phyloP scores from a whole-genome alignment of 352 stramenopile species.

The Phytophthora citrophthora region DNA sequence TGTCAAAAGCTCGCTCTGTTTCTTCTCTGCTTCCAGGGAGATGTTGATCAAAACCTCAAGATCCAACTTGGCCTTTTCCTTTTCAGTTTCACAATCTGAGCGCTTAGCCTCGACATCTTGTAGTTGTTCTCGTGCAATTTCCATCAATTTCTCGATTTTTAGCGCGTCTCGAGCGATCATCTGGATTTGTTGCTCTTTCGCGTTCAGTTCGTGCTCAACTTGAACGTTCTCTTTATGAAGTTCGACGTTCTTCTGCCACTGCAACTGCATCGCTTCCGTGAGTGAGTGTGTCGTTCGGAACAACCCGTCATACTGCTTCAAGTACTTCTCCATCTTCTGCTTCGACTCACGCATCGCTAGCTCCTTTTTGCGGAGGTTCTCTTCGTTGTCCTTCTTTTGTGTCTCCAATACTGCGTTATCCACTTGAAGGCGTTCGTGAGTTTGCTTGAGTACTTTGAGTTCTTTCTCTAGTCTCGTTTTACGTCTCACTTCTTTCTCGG shows the following conservation, averaged over 20 bases:
- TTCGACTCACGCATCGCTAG: constrained; percentile 79
- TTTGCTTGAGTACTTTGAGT: constrained; percentile 73
- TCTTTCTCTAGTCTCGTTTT: constrained; percentile 76
- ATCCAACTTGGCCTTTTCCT: constrained; percentile 67
- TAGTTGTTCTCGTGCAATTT: constrained; percentile 78
- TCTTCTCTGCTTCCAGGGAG: constrained; percentile 65
- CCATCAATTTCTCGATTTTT: constrained; percentile 80
- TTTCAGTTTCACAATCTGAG: constrained; percentile 63
- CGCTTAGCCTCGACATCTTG: constrained; percentile 68
- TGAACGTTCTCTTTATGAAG: constrained; percentile 79
- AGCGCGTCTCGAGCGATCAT: constrained; percentile 59
- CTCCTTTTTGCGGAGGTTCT: constrained; percentile 74
- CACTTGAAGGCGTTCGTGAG: constrained; percentile 53
- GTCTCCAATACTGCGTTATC: constrained; percentile 51
- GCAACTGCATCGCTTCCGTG: constrained; percentile 79
- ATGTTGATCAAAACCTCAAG: constrained; percentile 74
- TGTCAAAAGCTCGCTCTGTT: constrained; percentile 70
- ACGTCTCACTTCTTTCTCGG: constrained; percentile 66
- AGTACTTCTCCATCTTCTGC: constrained; percentile 89
- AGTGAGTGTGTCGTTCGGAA: constrained; percentile 81
- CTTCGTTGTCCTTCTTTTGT: constrained; percentile 62
- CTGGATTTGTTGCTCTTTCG: constrained; percentile 60
- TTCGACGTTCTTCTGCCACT: constrained; percentile 88
- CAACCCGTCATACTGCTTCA: constrained; percentile 86
- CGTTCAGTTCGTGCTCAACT: constrained; percentile 60